phyloP scores from a whole-genome alignment of 2,329 filamentous ascomycete species.

The Fusarium ramigenum region DNA sequence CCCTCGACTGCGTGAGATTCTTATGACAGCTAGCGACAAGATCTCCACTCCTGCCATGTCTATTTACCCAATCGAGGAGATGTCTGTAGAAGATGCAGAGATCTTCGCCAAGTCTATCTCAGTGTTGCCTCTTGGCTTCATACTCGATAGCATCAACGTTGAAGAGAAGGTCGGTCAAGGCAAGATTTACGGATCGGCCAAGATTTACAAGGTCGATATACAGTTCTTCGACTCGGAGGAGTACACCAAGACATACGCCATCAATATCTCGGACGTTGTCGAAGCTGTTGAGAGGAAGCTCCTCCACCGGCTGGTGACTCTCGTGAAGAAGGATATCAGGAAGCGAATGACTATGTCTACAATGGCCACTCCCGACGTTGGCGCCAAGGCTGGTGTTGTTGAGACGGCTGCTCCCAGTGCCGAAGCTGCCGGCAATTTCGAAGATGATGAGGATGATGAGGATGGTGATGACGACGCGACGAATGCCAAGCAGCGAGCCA shows the following conservation, averaged over 20 bases:
- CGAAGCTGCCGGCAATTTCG: slow-evolving; percentile 47
- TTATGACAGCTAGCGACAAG: slow-evolving; percentile 92
- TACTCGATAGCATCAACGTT: slow-evolving; percentile 83
- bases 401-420: slow-evolving; percentile 56
- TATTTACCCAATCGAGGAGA: slow-evolving; percentile 77
- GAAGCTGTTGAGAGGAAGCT: slow-evolving; percentile 83
- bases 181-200: slow-evolving; percentile 74
- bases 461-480: slow-evolving; percentile 83
- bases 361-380: slow-evolving; percentile 80
- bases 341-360: slow-evolving; percentile 74
- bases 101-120: slow-evolving; percentile 93
- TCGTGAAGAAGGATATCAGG: slow-evolving; percentile 82
- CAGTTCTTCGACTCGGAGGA: slow-evolving; percentile 86
- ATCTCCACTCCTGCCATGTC: slow-evolving; percentile 95
- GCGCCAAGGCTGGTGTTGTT: slow-evolving; percentile 61
- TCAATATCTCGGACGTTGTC: slow-evolving; percentile 80
- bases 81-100: slow-evolving; percentile 74
- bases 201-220: slow-evolving; percentile 84
- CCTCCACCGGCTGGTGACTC: slow-evolving; percentile 73
- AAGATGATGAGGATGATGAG: slow-evolving; percentile 65
- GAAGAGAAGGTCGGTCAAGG: slow-evolving; percentile 82
- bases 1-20: slow-evolving; percentile 92
- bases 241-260: slow-evolving; percentile 87
- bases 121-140: slow-evolving; percentile 81
- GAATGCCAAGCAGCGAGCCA: slow-evolving; percentile 76